A percentile compares a stretch with the other conserved stretches of the same genome.
These are phyloP conservation scores for Cucurbita maxima DNA, from an alignment of 306 rosid species.

Conservation along the genomic window DNA sequence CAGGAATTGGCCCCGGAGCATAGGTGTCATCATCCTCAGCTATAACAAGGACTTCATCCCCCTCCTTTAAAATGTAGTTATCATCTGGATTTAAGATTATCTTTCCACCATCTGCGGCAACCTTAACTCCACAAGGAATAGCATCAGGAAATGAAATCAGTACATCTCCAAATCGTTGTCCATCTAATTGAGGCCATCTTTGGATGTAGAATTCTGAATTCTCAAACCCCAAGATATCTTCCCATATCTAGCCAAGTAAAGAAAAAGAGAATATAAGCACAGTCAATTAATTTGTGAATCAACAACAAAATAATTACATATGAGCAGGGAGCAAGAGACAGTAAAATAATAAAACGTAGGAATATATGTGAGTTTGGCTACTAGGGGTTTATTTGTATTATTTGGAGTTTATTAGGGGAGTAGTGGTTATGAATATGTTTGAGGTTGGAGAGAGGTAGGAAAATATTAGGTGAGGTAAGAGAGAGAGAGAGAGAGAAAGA, in stretches of 20 bases:
- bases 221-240: constrained; percentile 95
- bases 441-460: background rate
- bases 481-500: background rate
- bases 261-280: background rate
- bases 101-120: constrained; percentile 74
- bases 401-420: background rate
- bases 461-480: background rate
- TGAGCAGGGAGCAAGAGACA: background rate
- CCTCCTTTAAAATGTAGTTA: constrained; percentile 54
- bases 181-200: constrained; percentile 80
- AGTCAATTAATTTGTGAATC: background rate
- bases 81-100: constrained; percentile 82
- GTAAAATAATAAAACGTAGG: constrained; percentile 2
- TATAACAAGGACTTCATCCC: constrained; percentile 92
- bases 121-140: constrained; percentile 88
- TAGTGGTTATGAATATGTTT: background rate
- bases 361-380: background rate
- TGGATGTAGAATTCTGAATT: constrained; percentile 95
- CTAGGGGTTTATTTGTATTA: background rate
- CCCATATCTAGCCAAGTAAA: constrained; percentile 77
- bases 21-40: constrained; percentile 98
- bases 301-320: background rate
- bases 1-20: constrained; percentile 62
- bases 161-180: constrained; percentile 46
- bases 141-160: constrained; percentile 91